phyloP scores from a whole-genome alignment of 1,284 basidiomycete species.

The Acaromyces ingoldii region DNA sequence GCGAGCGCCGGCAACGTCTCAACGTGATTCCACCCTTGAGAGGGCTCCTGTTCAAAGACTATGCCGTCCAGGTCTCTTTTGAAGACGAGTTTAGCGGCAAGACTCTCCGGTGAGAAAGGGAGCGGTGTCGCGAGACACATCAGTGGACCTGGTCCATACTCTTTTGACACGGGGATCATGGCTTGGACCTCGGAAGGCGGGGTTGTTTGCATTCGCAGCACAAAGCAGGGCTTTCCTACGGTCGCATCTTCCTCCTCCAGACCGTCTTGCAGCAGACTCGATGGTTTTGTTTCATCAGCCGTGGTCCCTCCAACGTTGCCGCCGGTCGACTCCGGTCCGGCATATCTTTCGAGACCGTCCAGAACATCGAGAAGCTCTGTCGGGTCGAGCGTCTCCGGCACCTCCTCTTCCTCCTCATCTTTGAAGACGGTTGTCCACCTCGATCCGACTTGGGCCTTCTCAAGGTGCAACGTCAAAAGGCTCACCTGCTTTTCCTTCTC shows the following conservation, averaged over 20 bases:
- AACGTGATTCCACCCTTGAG: neutral
- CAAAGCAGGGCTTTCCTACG: no score
- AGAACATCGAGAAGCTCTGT: constrained; percentile 72
- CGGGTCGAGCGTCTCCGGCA: constrained; percentile 81
- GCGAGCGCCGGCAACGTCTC: neutral
- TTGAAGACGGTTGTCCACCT: constrained; percentile 79
- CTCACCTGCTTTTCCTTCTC: no score
- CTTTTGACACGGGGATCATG: no score
- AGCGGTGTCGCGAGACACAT: no score
- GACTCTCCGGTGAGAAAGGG: no score
- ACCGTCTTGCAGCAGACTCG: constrained; percentile 73
- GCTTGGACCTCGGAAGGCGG: no score
- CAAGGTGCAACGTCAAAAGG: constrained; percentile 34
- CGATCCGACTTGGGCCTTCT: constrained; percentile 56
- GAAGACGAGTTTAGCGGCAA: neutral
- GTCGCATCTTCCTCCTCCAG: constrained; percentile 74
- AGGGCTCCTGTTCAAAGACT: neutral
- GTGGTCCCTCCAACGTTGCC: neutral
- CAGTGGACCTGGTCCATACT: no score
- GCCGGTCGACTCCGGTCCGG: constrained; percentile 56
- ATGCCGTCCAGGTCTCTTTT: neutral
- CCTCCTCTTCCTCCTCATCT: constrained; percentile 59
- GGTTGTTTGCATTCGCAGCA: no score
- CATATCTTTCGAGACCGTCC: constrained; percentile 81
- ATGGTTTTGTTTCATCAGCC: constrained; percentile 3